Evolutionary conservation across 108 stramenopile genomes (phyloP), one percentile per base, ranked within the genome.

Genomic region (Poteriospumella lacustris): DNA sequence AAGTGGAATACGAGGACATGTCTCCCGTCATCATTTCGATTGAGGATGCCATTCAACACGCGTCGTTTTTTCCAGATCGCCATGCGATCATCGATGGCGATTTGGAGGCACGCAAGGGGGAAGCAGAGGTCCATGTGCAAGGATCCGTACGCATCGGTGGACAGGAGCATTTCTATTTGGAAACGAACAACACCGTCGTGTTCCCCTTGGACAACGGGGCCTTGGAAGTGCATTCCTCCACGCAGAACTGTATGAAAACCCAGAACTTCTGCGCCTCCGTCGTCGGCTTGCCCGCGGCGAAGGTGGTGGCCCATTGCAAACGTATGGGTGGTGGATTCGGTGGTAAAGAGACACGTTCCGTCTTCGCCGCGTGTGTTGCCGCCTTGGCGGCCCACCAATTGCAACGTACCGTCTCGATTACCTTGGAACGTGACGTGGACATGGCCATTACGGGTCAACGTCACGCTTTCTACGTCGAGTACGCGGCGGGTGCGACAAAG

Each of bases 271-370:
- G 79, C 39, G 81, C 83, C 43, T 67, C 62, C 0, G 83, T 85
- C 41, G 91, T 81, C 82, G 92, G 92, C 60, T 87, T 94, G 12
- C 87, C 89, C 40, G 87, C 89, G 1, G 91, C 93, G 36, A 91
- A 91, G 78, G 96, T 97, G 28, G 93, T 95, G 60, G 90, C 90
- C 38, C 86, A 91, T 36, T 86, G 90, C 80, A 95, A 95, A 80
- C 86, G 96, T 38, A 91, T 95, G 90, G 96, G 96, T 29, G 96
- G 96, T 60, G 94, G 92, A 0, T 97, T 97, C 68, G 94, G 96
- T 26, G 96, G 95, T 3, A 94, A 92, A 80, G 91, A 93, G 87
- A 92, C 92, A 33, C 88, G 92, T 5, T 93, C 89, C 68, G 91
- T 93, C 0, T 95, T 95, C 69, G 77, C 87, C 1, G 88, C 92